A percentile compares a stretch with the other conserved stretches of the same genome.
Conservation (phyloP, 1,284 basidiomycete species). For the Irpex lacteus region DNA sequence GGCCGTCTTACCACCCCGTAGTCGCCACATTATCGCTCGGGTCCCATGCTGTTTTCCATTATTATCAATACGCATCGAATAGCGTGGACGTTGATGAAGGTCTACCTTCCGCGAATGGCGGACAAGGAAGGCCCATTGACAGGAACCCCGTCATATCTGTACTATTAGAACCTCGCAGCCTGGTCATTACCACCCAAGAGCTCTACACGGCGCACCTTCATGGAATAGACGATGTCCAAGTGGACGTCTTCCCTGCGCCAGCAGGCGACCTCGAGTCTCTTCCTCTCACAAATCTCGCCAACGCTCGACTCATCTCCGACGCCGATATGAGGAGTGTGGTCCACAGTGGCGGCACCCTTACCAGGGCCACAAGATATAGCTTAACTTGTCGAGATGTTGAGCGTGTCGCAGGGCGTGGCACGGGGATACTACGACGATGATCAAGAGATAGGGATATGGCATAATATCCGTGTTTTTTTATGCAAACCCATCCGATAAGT, state of each 20-base stretch:
- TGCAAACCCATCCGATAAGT: not conserved
- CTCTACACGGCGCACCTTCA: slow-evolving; percentile 76
- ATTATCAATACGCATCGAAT: slow-evolving; percentile 62
- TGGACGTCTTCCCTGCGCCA: slow-evolving; percentile 41
- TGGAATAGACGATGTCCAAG: slow-evolving; percentile 58
- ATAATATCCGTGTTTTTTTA: not conserved
- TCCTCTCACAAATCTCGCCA: slow-evolving; percentile 41
- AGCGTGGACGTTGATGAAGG: slow-evolving; percentile 1
- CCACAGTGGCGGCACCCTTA: slow-evolving; percentile 45
- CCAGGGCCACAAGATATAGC: slow-evolving; percentile 69
- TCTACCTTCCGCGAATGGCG: slow-evolving; percentile 15
- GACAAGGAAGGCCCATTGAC: slow-evolving; percentile 53
- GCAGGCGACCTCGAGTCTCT: slow-evolving; percentile 13
- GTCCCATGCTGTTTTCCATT: slow-evolving; percentile 82
- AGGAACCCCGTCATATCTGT: slow-evolving; percentile 66
- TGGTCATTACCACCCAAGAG: slow-evolving; percentile 69
- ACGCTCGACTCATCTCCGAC: slow-evolving; percentile 48
- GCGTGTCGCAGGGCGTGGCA: slow-evolving; percentile 39
- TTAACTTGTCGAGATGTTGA: slow-evolving; percentile 86
- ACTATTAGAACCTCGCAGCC: slow-evolving; percentile 80
- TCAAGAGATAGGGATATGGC: not conserved
- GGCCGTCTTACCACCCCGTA: slow-evolving; percentile 82
- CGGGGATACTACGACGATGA: not conserved
- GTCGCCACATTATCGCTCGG: slow-evolving; percentile 90
- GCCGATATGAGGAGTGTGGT: slow-evolving; percentile 38